These are phyloP conservation scores for Hibiscus syriacus DNA, from an alignment of 345 rosid genomes.

Conservation along the genomic window DNA sequence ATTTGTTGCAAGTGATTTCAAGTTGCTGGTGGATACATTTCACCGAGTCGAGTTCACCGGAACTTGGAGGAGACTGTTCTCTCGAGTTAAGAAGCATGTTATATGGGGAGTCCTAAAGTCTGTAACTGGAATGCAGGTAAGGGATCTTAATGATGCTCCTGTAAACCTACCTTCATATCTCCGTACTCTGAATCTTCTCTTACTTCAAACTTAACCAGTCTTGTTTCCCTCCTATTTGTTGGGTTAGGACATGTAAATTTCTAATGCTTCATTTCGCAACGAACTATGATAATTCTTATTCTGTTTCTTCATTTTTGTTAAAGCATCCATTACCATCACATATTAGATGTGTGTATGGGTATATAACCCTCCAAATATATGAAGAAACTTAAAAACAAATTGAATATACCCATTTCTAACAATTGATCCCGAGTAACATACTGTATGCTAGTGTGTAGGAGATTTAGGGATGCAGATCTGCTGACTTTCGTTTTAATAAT, in stretches of 20 bases:
- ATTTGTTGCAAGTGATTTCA: constrained; percentile 81
- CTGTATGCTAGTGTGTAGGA: not conserved
- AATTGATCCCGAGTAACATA: not conserved
- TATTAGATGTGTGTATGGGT: not conserved
- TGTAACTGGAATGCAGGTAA: constrained; percentile 98
- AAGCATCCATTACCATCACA: not conserved
- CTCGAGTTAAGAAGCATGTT: constrained; percentile 95
- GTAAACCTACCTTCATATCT: too few species aligned
- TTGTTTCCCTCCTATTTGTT: not conserved
- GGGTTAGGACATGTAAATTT: not conserved
- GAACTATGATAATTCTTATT: not conserved
- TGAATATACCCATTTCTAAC: not conserved
- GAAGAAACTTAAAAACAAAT: too few species aligned
- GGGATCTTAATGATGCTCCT: not conserved
- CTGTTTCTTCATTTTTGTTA: not conserved
- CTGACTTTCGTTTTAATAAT: not conserved
- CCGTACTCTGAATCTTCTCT: not conserved
- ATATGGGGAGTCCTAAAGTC: constrained; percentile 98
- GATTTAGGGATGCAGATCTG: not conserved
- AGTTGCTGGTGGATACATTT: constrained; percentile 93
- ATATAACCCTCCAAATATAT: too few species aligned
- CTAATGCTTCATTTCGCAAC: not conserved
- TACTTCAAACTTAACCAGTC: not conserved
- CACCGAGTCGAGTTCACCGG: constrained; percentile 83
- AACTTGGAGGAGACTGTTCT: constrained; percentile 94